Evolutionary conservation across 2,329 filamentous ascomycete genomes (phyloP).

Genomic region (Dactylella cylindrospora): DNA sequence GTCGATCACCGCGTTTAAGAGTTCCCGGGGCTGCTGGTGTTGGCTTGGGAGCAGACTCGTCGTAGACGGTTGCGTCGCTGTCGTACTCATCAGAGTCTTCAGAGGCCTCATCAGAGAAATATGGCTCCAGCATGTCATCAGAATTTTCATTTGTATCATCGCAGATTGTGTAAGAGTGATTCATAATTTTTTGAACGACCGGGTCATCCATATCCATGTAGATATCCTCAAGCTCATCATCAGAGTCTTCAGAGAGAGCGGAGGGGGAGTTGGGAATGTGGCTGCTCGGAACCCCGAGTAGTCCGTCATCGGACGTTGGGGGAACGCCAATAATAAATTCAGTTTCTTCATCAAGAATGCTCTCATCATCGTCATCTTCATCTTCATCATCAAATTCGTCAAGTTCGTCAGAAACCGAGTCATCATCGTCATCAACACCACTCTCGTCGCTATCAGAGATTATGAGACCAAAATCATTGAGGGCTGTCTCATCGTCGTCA

Average conservation of each 20-base stretch:
- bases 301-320: conserved; percentile 15
- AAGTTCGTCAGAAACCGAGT: conserved; percentile 17
- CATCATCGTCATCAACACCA: conserved; percentile 25
- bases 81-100: conserved; percentile 36
- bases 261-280: conserved; percentile 32
- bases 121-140: conserved; percentile 39
- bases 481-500: conserved; percentile 34
- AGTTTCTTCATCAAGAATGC: conserved; percentile 40
- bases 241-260: conserved; percentile 31
- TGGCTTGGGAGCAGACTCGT: conserved; percentile 1
- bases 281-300: background rate
- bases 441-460: conserved; percentile 37
- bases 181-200: conserved; percentile 40
- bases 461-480: conserved; percentile 34
- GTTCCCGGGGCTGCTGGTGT: no score
- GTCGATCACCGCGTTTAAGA: no score
- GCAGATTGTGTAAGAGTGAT: conserved; percentile 37
- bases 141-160: conserved; percentile 36
- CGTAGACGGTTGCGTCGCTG: conserved; percentile 37
- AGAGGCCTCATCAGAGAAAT: conserved; percentile 34
- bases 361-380: conserved; percentile 34
- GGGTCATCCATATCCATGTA: conserved; percentile 44
- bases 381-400: conserved; percentile 34
- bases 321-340: conserved; percentile 38
- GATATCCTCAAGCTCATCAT: conserved; percentile 37